phyloP scores from a whole-genome alignment of 805 yeast genomes.

The Barnettozyma californica region DNA sequence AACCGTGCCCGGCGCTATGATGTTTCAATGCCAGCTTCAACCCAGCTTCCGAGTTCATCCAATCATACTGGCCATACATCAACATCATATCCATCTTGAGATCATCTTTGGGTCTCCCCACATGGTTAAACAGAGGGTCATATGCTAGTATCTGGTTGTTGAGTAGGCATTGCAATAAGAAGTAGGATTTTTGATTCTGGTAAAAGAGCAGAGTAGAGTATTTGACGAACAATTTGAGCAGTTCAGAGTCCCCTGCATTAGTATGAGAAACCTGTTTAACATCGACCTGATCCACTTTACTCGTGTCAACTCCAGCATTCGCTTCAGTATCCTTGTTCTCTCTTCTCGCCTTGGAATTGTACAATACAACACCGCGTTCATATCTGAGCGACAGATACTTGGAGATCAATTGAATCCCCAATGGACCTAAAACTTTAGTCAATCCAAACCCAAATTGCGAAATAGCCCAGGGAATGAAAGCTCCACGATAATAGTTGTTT shows the following conservation, averaged over 20 bases:
- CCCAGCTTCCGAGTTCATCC: conserved; percentile 64
- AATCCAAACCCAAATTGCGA: conserved; percentile 39
- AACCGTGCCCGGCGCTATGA: neutral
- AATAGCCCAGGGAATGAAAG: conserved; percentile 27
- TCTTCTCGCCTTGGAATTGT: conserved; percentile 5
- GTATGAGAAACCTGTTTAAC: conserved; percentile 13
- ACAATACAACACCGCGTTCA: conserved; percentile 10
- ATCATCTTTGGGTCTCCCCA: conserved; percentile 22
- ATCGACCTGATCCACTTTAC: conserved; percentile 21
- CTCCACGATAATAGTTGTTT: conserved; percentile 23
- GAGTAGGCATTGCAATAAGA: conserved; percentile 13
- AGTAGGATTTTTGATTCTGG: conserved; percentile 19
- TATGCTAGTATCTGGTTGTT: conserved; percentile 44
- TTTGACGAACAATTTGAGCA: conserved; percentile 16
- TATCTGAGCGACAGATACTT: conserved; percentile 11
- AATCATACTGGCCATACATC: conserved; percentile 65
- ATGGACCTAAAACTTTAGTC: conserved; percentile 40
- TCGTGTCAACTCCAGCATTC: neutral
- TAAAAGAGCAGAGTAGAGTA: conserved; percentile 20
- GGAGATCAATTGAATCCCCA: conserved; percentile 34
- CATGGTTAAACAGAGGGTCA: conserved; percentile 60
- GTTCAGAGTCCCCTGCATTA: conserved; percentile 20
- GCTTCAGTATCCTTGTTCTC: neutral
- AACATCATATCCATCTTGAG: conserved; percentile 29
- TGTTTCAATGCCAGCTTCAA: conserved; percentile 20